Percentiles rank a stretch among this genome's conserved stretches.
phyloP scores from a whole-genome alignment of 1,284 basidiomycete genomes.

The Irpex sp. region DNA sequence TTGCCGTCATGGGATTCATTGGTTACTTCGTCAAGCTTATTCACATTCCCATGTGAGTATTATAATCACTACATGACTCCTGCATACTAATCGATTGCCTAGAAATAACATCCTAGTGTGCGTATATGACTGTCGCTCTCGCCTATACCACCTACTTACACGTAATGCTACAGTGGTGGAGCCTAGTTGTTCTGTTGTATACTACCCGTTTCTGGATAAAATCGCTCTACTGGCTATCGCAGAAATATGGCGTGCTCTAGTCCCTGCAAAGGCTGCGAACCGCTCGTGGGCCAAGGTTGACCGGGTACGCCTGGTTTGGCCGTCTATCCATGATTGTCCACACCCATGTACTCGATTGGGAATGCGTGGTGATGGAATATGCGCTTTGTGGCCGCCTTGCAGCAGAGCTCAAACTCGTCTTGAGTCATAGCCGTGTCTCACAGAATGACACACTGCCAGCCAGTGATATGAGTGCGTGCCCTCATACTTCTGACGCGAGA shows the following conservation, averaged over 20 bases:
- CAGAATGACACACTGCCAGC: too few species aligned
- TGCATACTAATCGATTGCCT: slow-evolving; percentile 21
- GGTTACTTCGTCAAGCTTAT: slow-evolving; percentile 95
- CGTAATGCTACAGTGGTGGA: slow-evolving; percentile 49
- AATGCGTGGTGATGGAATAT: too few species aligned
- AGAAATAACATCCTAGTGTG: slow-evolving; percentile 96
- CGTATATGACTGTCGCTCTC: slow-evolving; percentile 33
- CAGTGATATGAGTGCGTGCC: not conserved
- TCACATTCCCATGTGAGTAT: slow-evolving; percentile 89
- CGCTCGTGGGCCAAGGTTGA: not conserved
- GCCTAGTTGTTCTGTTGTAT: slow-evolving; percentile 40
- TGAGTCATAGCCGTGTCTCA: too few species aligned
- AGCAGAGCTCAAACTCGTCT: too few species aligned
- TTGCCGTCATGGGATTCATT: slow-evolving; percentile 97
- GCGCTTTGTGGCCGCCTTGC: too few species aligned
- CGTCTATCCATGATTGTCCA: too few species aligned
- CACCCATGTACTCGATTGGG: too few species aligned
- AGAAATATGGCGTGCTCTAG: not conserved
- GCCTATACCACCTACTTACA: slow-evolving; percentile 3
- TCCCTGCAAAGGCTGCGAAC: not conserved
- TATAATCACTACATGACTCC: slow-evolving; percentile 6
- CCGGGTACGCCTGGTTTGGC: too few species aligned
- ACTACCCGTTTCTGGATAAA: slow-evolving; percentile 1
- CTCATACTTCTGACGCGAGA: not conserved
- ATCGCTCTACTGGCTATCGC: not conserved